These are phyloP conservation scores for Ogataea parapolymorpha DNA, from an alignment of 805 yeast genomes.

Conservation along the genomic window DNA sequence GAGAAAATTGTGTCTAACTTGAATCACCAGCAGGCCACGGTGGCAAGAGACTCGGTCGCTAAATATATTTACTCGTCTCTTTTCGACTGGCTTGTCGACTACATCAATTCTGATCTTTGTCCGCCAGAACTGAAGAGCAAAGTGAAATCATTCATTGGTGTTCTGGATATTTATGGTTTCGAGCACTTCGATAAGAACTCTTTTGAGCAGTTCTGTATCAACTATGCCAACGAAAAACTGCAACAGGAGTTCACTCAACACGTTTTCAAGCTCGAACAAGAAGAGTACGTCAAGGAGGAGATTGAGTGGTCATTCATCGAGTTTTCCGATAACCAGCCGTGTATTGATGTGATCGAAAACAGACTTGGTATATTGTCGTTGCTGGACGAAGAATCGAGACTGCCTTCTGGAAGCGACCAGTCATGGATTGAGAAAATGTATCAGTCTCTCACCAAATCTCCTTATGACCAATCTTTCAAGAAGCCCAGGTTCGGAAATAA, in stretches of 20 bases:
- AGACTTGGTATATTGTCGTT: slow-evolving; percentile 83
- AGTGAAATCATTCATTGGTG: slow-evolving; percentile 82
- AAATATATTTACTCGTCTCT: slow-evolving; percentile 88
- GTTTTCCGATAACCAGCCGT: slow-evolving; percentile 94
- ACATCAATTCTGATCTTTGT: slow-evolving; percentile 78
- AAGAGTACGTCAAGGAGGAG: slow-evolving; percentile 86
- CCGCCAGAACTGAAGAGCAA: slow-evolving; percentile 62
- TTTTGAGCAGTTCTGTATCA: slow-evolving; percentile 96
- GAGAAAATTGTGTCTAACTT: slow-evolving; percentile 87
- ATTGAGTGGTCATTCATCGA: slow-evolving; percentile 97
- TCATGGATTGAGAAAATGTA: slow-evolving; percentile 90
- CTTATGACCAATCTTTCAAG: slow-evolving; percentile 72
- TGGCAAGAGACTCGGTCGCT: slow-evolving; percentile 95
- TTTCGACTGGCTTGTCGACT: slow-evolving; percentile 91
- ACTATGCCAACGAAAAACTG: slow-evolving; percentile 93
- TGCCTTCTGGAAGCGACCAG: slow-evolving; percentile 91
- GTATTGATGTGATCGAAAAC: slow-evolving; percentile 87
- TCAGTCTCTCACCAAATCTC: slow-evolving; percentile 75
- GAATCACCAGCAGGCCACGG: slow-evolving; percentile 78
- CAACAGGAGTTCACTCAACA: slow-evolving; percentile 98
- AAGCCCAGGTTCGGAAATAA: slow-evolving; percentile 94
- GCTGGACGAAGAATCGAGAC: slow-evolving; percentile 90
- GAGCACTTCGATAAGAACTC: slow-evolving; percentile 94
- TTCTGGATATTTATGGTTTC: slow-evolving; percentile 94
- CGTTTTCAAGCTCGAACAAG: slow-evolving; percentile 95